Percentiles rank a stretch among this genome's conserved stretches.
These are phyloP conservation scores for Echinosophora koreensis DNA, from an alignment of 306 rosid species.

Conservation along the genomic window DNA sequence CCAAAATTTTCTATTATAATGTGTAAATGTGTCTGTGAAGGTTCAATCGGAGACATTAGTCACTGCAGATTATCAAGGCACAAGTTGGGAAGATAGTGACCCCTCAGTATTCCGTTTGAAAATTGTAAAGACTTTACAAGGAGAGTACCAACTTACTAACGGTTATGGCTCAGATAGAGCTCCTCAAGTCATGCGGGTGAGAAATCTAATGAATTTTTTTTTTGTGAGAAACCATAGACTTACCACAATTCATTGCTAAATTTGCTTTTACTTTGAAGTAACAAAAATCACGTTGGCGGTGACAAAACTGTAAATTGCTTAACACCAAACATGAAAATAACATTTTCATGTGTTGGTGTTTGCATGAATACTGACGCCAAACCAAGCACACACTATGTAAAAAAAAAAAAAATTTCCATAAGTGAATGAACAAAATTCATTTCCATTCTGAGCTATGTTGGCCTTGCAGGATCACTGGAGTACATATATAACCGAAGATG, in stretches of 20 bases:
- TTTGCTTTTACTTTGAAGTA: neutral
- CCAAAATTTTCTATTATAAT: neutral
- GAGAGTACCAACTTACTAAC: conserved; percentile 70
- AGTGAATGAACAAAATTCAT: neutral
- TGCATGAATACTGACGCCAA: too few species aligned
- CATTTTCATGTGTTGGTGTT: too few species aligned
- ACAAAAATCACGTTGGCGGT: too few species aligned
- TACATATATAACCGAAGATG: conserved; percentile 64
- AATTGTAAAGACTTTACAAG: conserved; percentile 38
- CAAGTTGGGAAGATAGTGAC: conserved; percentile 60
- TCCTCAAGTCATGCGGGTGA: conserved; percentile 56
- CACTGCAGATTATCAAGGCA: conserved; percentile 61
- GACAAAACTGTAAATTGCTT: too few species aligned
- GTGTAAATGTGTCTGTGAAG: conserved; percentile 31
- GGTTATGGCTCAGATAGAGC: conserved; percentile 69
- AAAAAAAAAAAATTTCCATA: neutral
- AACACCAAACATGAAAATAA: too few species aligned
- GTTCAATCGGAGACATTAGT: conserved; percentile 51
- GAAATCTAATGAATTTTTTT: neutral
- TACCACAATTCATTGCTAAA: neutral
- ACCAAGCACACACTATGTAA: too few species aligned
- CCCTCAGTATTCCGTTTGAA: conserved; percentile 61
- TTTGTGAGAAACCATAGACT: neutral
- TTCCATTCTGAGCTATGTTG: neutral
- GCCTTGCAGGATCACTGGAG: conserved; percentile 63